Evolutionary conservation across 2,329 filamentous ascomycete species (phyloP).

Genomic region (Peltaster fructicola): DNA sequence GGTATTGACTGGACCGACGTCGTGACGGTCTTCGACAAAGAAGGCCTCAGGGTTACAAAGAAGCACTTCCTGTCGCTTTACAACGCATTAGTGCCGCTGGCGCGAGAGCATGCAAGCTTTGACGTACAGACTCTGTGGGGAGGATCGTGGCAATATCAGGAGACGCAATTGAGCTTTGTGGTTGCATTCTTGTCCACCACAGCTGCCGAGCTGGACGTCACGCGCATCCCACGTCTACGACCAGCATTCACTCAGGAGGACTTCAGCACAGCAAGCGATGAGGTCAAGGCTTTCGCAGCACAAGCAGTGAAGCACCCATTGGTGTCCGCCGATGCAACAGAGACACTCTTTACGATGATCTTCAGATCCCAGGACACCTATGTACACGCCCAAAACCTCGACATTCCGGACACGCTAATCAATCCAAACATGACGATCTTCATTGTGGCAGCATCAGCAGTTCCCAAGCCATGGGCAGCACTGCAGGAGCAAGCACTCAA

Average conservation of each 20-base stretch:
- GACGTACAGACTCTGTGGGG: constrained; percentile 87
- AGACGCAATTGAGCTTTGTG: constrained; percentile 87
- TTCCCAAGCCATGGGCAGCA: constrained; percentile 58
- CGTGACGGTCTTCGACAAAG: constrained; percentile 63
- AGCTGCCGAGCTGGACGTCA: constrained; percentile 62
- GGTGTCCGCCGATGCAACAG: constrained; percentile 71
- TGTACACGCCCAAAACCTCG: constrained; percentile 35
- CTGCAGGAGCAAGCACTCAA: constrained; percentile 60
- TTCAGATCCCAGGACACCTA: constrained; percentile 41
- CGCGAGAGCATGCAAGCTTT: constrained; percentile 43
- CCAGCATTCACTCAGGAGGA: constrained; percentile 54
- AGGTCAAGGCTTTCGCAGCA: constrained; percentile 41
- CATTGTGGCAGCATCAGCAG: constrained; percentile 58
- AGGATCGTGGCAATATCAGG: constrained; percentile 62
- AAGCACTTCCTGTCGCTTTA: constrained; percentile 70
- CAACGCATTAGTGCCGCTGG: constrained; percentile 57
- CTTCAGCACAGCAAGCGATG: constrained; percentile 42
- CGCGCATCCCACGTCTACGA: constrained; percentile 65
- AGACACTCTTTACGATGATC: constrained; percentile 45
- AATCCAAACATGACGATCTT: constrained; percentile 64
- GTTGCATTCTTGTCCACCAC: constrained; percentile 66
- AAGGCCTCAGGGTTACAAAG: constrained; percentile 56
- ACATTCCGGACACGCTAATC: constrained; percentile 42
- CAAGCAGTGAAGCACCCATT: constrained; percentile 68
- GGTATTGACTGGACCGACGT: constrained; percentile 51